Conservation (phyloP, 805 yeast species). For the Saturnispora hagleri region DNA sequence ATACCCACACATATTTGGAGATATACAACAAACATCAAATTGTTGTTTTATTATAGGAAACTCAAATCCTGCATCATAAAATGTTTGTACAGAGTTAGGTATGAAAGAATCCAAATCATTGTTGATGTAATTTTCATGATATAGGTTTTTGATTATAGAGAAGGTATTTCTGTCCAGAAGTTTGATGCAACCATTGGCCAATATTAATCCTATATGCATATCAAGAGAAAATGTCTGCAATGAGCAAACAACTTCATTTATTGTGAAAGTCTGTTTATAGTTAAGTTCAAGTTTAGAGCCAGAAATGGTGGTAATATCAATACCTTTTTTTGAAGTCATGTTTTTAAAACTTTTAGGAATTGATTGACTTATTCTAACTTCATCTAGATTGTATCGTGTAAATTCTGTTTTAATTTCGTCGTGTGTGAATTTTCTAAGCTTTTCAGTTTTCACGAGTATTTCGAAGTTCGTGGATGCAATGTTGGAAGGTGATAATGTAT, state of each 20-base stretch:
- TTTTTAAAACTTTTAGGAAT: slow-evolving; percentile 21
- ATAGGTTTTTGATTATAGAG: slow-evolving; percentile 16
- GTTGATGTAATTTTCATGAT: neutral
- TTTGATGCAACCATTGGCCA: slow-evolving; percentile 38
- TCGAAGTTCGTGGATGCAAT: slow-evolving; percentile 36
- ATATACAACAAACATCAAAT: slow-evolving; percentile 33
- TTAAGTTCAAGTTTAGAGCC: slow-evolving; percentile 8
- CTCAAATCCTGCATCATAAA: slow-evolving; percentile 47
- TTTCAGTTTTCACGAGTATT: slow-evolving; percentile 35
- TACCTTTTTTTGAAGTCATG: slow-evolving; percentile 16
- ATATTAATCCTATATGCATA: slow-evolving; percentile 30
- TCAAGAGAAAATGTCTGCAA: slow-evolving; percentile 32
- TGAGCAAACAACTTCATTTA: slow-evolving; percentile 24
- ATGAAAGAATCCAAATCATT: neutral
- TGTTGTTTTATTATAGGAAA: slow-evolving; percentile 30
- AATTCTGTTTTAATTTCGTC: slow-evolving; percentile 17
- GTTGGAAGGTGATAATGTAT: slow-evolving; percentile 38
- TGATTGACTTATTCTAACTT: slow-evolving; percentile 7
- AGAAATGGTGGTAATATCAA: slow-evolving; percentile 7
- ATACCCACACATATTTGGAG: slow-evolving; percentile 43
- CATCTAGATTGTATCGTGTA: slow-evolving; percentile 21
- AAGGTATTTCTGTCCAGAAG: slow-evolving; percentile 33
- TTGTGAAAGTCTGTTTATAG: slow-evolving; percentile 17
- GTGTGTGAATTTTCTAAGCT: slow-evolving; percentile 11
- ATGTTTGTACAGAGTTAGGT: slow-evolving; percentile 1